A percentile compares a stretch with the other conserved stretches of the same genome.
Conservation (phyloP, 1,139 yeast genomes). For the Eremothecium gossypii region DNA sequence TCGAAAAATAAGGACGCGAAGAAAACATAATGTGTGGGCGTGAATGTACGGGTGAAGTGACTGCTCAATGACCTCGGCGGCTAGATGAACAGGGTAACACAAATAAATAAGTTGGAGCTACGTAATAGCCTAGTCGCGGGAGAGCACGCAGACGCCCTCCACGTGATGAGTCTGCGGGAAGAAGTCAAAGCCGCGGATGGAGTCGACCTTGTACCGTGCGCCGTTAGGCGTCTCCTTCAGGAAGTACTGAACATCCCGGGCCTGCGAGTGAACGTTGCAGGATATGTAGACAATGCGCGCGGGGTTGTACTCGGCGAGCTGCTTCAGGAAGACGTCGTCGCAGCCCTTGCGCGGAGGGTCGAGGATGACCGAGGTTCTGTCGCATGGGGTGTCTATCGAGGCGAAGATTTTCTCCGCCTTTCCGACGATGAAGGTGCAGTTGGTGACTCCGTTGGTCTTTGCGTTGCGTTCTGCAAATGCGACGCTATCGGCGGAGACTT, state of each 20-base stretch:
- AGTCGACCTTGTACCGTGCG: conserved; percentile 55
- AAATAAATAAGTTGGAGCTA: too few species aligned
- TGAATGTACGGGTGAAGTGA: neutral
- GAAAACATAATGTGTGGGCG: neutral
- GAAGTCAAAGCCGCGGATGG: conserved; percentile 89
- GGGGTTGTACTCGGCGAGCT: conserved; percentile 73
- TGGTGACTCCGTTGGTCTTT: conserved; percentile 56
- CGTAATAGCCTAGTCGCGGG: conserved; percentile 7
- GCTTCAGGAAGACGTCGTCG: conserved; percentile 77
- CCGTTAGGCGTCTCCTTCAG: conserved; percentile 60
- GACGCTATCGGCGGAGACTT: conserved; percentile 85
- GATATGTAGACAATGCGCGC: conserved; percentile 84
- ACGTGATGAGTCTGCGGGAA: conserved; percentile 98
- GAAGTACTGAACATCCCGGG: conserved; percentile 83
- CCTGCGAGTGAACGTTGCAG: conserved; percentile 96
- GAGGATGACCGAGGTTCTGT: conserved; percentile 75
- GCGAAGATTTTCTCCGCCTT: conserved; percentile 86
- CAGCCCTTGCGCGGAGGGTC: conserved; percentile 98
- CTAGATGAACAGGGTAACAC: neutral
- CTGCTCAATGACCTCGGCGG: neutral
- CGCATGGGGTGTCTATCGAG: conserved; percentile 62
- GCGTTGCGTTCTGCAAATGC: conserved; percentile 82
- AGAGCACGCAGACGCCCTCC: conserved; percentile 84
- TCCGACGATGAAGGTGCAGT: conserved; percentile 81
- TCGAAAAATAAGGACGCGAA: neutral